Base-by-base conservation (phyloP, 192 early-diverging fungal species). In the Coemansia sp. region DNA sequence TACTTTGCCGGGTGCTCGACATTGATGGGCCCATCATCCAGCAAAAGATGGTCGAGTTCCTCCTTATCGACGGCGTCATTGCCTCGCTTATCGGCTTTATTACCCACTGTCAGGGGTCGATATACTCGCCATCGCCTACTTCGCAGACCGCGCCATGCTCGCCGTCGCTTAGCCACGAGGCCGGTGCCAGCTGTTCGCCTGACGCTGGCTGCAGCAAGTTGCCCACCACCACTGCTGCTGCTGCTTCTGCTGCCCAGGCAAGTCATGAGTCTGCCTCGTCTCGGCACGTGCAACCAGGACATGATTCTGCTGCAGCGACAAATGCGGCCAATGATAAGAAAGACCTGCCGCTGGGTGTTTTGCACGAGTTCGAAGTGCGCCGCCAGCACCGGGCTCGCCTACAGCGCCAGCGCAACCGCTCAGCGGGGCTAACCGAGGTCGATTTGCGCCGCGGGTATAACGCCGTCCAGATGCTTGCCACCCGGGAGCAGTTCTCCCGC, bases 41-140 rank as follows among this genome's bases (percentile, higher is more conserved):
- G 62, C 74, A 73, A 39, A 82, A 82, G 67, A 82, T 82, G 79
- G 75, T 82, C 33, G 75, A 82, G 70, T 82, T 82, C 42, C 75
- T 82, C 47, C 74, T 82, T 13, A 76, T 82, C 38, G 79, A 82
- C 52, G 79, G 79, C 37, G 79, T 77, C 41, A 82, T 82, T 33
- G 79, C 79, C 9, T 76, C 79, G 45, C 68, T 82, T 6, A 70
- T 77, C 42, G 79, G 75, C 13, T 82, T 77, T 57, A 74, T 82
- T 33, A 82, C 79, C 11, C 75, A 82, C 34, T 67, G 67, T 59
- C 70, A 76, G 42, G 78, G 69, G 20, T 80, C 78, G 5, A 61
- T 75, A 21, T 80, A 75, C 43, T 69, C 78, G 43, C 73, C 78
- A 0, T 53, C 63, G n/a, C 37, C 62, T 10, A 43, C 36, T 25